These are phyloP conservation scores for Spencermartinsiella ligniputridi DNA, from an alignment of 1,139 yeast species.

Conservation along the genomic window DNA sequence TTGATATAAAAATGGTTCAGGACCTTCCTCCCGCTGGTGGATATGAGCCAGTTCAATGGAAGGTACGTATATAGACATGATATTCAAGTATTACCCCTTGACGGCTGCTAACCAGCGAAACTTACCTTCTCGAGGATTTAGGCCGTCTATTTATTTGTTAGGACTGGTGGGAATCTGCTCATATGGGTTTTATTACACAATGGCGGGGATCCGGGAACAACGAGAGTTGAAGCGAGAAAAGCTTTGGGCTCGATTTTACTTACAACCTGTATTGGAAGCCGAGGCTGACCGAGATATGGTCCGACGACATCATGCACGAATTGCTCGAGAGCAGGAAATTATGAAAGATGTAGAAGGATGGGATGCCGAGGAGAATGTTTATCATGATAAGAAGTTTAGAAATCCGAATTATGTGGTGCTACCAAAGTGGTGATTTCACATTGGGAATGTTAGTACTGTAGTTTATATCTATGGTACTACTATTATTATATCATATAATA, in stretches of 20 bases:
- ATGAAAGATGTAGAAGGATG: constrained; percentile 58
- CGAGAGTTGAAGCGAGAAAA: constrained; percentile 71
- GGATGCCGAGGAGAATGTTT: constrained; percentile 48
- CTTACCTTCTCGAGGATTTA: constrained; percentile 78
- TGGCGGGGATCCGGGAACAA: constrained; percentile 69
- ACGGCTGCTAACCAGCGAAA: constrained; percentile 55
- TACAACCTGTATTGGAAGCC: constrained; percentile 73
- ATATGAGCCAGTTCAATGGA: constrained; percentile 85
- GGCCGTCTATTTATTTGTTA: constrained; percentile 68
- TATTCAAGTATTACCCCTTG: background rate
- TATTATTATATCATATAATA: too few species aligned
- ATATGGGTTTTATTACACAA: constrained; percentile 67
- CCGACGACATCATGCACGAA: constrained; percentile 64
- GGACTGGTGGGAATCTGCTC: constrained; percentile 60
- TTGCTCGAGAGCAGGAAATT: constrained; percentile 63
- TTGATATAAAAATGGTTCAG: constrained; percentile 46
- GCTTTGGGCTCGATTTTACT: constrained; percentile 69
- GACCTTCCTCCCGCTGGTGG: constrained; percentile 89
- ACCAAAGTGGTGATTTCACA: constrained; percentile 1
- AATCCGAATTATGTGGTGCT: constrained; percentile 28
- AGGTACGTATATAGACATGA: constrained; percentile 31
- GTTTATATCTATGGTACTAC: too few species aligned
- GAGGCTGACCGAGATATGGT: constrained; percentile 79
- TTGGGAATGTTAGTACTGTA: too few species aligned
- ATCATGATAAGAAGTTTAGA: constrained; percentile 41